Evolutionary conservation across 495 filamentous ascomycete species (phyloP).

Genomic region (Hypoxylon trugodes): DNA sequence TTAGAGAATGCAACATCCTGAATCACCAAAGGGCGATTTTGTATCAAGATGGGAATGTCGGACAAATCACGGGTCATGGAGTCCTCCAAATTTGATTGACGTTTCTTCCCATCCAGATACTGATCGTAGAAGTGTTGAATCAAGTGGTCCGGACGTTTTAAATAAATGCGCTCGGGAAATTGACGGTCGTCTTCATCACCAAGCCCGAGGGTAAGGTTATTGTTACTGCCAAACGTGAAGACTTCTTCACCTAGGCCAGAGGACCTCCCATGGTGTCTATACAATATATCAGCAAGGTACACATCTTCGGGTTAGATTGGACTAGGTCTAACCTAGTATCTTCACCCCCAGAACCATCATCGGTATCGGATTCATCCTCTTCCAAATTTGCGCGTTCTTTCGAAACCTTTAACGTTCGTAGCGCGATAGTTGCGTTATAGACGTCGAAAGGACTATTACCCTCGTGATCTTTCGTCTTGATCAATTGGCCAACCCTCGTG

Average conservation of each 20-base stretch:
- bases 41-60: conserved; percentile 73
- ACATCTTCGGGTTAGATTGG: neutral
- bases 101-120: conserved; percentile 53
- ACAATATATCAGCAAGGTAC: conserved; percentile 15
- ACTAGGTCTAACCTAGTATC: conserved; percentile 34
- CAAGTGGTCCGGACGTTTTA: conserved; percentile 84
- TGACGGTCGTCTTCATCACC: conserved; percentile 94
- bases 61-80: conserved; percentile 46
- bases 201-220: conserved; percentile 90
- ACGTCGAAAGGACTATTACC: conserved; percentile 95
- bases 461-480: conserved; percentile 95
- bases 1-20: conserved; percentile 87
- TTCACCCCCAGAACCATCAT: conserved; percentile 40
- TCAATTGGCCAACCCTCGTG: conserved; percentile 67
- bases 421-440: conserved; percentile 81
- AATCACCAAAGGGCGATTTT: conserved; percentile 73
- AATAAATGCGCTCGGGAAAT: conserved; percentile 80
- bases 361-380: conserved; percentile 55
- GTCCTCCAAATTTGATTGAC: conserved; percentile 32
- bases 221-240: conserved; percentile 93
- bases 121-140: conserved; percentile 73
- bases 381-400: conserved; percentile 35
- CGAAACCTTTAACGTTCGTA: conserved; percentile 53
- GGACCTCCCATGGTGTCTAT: conserved; percentile 33
- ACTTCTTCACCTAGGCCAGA: conserved; percentile 78